Conservation (phyloP, 2,329 filamentous ascomycete species). For the Scedosporium boydii region DNA sequence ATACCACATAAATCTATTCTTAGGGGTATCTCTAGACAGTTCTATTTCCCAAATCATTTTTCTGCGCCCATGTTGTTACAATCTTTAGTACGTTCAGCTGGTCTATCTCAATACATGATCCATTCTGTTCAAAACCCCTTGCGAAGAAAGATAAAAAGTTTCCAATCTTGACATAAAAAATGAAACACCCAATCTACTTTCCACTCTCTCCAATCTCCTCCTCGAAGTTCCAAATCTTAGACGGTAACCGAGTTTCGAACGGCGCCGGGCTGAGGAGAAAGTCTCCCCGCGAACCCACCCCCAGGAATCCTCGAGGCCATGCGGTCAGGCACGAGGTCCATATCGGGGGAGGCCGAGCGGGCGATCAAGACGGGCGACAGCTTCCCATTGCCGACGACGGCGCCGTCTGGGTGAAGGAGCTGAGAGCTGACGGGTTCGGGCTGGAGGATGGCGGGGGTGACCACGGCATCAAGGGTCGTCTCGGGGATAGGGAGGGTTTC, state of each 20-base stretch:
- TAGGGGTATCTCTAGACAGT: background rate
- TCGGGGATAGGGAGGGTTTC: conserved; percentile 24
- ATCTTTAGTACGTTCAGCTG: background rate
- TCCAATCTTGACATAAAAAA: background rate
- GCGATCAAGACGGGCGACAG: background rate
- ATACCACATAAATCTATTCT: background rate
- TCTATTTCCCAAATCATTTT: background rate
- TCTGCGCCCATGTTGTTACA: background rate
- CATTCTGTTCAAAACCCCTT: background rate
- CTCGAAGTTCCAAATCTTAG: background rate
- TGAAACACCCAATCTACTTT: background rate
- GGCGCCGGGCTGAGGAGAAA: conserved; percentile 34
- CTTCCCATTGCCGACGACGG: background rate
- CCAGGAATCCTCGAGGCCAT: conserved; percentile 46
- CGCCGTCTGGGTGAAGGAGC: background rate
- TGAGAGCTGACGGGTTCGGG: background rate
- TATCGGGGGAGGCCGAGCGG: conserved; percentile 44
- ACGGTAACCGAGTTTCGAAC: background rate
- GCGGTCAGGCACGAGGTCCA: conserved; percentile 49
- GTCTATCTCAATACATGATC: background rate
- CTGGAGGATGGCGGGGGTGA: conserved; percentile 5
- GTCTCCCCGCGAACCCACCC: conserved; percentile 18
- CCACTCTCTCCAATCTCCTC: background rate
- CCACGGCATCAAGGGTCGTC: conserved; percentile 23
- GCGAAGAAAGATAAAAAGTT: too few relatives aligned